Base-by-base conservation (phyloP, 257 asterid genomes). In the Linaria vulgaris region DNA sequence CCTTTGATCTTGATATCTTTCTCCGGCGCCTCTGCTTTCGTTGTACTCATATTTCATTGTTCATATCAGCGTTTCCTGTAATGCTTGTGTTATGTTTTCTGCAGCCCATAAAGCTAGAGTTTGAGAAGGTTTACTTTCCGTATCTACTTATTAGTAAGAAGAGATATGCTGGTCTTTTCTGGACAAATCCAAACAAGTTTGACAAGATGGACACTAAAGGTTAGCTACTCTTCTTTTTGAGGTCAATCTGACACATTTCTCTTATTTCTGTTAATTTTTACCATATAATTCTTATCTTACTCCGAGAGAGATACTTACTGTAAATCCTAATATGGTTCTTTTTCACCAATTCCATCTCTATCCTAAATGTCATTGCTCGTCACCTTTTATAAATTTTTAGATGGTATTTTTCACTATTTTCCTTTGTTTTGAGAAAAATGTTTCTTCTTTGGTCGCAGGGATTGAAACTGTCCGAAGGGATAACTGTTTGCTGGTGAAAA, bases 171-270 rank as follows among this genome's bases (percentile, higher is more conserved):
- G 99, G 99, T 62, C 99, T 94, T 72, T 76, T 83, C 69, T 94
- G 99, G 99, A 89, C 99, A 72, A 94, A 83, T 80, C 96, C 95
- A 46, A 72, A 81, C 71, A 94, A 90, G 75, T 86, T 79, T 69
- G 99, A 94, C 83, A 94, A 90, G 80, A 94, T 94, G 97, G 97
- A 94, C 71, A 84, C 95, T 17, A 94, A 94, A 85, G 99, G 99
- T 94, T 81, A 75, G 78, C 58, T 56, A 23, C 30, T 41, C 59
- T 67, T 69, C 72, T 55, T 58, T n/a, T 38, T 68, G 43, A 11
- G 54, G 57, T 70, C 69, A 58, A 39, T 50, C 44, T 24, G 48
- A 30, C 50, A 66, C n/a, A 24, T 59, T 65, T 74, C 55, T 71
- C 60, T 45, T 60, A 24, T 12, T n/a, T 37, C 30, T 17, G 1